Base-by-base conservation (phyloP, 257 asterid genomes). In the Marsdenia floribunda region DNA sequence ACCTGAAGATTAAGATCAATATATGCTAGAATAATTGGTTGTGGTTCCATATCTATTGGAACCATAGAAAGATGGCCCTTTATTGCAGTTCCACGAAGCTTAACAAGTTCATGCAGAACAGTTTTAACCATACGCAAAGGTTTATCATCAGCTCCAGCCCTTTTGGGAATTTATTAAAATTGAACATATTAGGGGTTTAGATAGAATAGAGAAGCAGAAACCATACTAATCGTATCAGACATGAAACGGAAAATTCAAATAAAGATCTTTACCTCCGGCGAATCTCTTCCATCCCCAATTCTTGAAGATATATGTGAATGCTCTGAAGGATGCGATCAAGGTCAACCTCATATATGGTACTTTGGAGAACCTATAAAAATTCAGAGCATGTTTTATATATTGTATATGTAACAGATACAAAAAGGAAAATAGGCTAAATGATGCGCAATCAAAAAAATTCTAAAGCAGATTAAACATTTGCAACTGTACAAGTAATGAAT, bases 131-230 rank as follows among this genome's bases (percentile, higher is more conserved):
- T 95, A 76, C 99, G 93, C 74, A 95, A 90, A 59, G 99, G 98
- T 80, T 95, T 95, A 81, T 95, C 99, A 83, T 92, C 99, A 69
- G 99, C 99, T 74, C 98, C 99, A 71, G 99, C 99, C 86, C 99
- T 95, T 77, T 76, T 73, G 60, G 29, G 60, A 68, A 73, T 77
- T 75, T 49, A 80, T 40, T 57, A 42, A 55, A 74, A 71, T 58
- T 50, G 55, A 68, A 68, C 24, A 71, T 71, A n/a, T 49, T 47
- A 69, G 42, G 12, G 4, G 15, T 33, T 50, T 29, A 52, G 35
- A 3, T 4, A 22, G 5, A 68, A 68, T 3, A 68, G 72, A 19
- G 52, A 6, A 44, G 16, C 22, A n/a, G 35, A 15, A 38, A 44
- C 6, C 10, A 46, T 19, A 54, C 61, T 40, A 26, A 67, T 61